Base-by-base conservation (phyloP, 495 filamentous ascomycete species). In the Thozetella sp. region DNA sequence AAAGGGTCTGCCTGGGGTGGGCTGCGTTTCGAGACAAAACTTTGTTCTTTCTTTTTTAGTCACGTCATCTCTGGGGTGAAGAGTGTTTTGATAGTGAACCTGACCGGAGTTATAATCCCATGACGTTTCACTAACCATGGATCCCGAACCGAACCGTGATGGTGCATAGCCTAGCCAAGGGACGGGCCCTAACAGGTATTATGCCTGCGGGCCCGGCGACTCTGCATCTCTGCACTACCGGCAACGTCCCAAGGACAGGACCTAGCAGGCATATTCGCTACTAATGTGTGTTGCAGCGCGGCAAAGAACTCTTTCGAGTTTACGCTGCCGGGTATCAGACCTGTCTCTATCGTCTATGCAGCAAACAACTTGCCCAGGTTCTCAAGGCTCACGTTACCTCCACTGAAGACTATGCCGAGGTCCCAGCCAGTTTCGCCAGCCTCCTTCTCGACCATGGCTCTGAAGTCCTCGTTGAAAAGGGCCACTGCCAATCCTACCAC, bases 361-460 rank as follows among this genome's bases (percentile, higher is more conserved):
- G 54, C 26, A 52, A 91, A 91, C 58, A 93, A 62, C 76, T 83
- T 85, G 25, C 77, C 81, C 66, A 99, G 78, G 19, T 84, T 87
- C 61, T 96, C 93, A 17, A 97, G 73, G 37, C 86, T 91, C 15
- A 93, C 92, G 83, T 99, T 99, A 1, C 95, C 95, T 11, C 95
- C 95, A 65, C 87, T 93, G 58, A 99, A 82, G 37, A 97, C 87
- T 57, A 98, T 73, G 0, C 91, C 93, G 20, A 99, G 62, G 81
- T 97, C 93, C 90, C 92, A 94, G 1, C 91, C 92, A 22, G 85
- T 80, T 63, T 84, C 81, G 2, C 89, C 90, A 0, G 77, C 89
- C 72, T 93, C 88, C 54, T 67, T 71, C 73, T 93, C 87, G 30
- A 92, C 90, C 68, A 86, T 62, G 22, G 67, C 72, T 61, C 92